A percentile compares a stretch with the other conserved stretches of the same genome.
These are phyloP conservation scores for Komagataella populi DNA, from an alignment of 805 yeast species.

Conservation along the genomic window DNA sequence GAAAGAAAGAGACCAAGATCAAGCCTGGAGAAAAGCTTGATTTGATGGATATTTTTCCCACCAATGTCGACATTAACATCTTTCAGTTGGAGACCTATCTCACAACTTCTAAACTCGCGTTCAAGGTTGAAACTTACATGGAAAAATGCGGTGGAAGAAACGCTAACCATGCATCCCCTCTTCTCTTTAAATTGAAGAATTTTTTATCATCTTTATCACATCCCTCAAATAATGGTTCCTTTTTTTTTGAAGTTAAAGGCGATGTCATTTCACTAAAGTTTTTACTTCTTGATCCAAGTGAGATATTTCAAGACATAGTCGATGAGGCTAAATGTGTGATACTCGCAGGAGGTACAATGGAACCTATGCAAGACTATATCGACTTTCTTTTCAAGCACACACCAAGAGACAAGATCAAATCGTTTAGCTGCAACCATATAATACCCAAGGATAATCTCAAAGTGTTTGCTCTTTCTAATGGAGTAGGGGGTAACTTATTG, in stretches of 20 bases:
- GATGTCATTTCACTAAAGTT: conserved; percentile 36
- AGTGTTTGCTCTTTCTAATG: conserved; percentile 36
- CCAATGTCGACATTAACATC: conserved; percentile 62
- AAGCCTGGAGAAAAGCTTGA: conserved; percentile 42
- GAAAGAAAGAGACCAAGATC: conserved; percentile 13
- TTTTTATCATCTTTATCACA: conserved; percentile 56
- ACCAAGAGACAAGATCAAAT: conserved; percentile 22
- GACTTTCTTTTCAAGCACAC: conserved; percentile 29
- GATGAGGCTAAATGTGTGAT: conserved; percentile 56
- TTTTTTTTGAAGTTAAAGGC: conserved; percentile 39
- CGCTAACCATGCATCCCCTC: conserved; percentile 24
- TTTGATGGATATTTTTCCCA: conserved; percentile 40
- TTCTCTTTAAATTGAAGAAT: conserved; percentile 49
- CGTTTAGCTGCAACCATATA: conserved; percentile 72
- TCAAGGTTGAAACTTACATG: conserved; percentile 66
- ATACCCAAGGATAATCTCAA: conserved; percentile 58
- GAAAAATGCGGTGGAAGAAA: conserved; percentile 12
- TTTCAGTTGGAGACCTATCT: conserved; percentile 55
- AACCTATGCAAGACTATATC: conserved; percentile 3
- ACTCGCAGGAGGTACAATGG: conserved; percentile 80
- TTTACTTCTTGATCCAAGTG: conserved; percentile 69
- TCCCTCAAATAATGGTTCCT: conserved; percentile 69
- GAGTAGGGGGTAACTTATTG: conserved; percentile 18
- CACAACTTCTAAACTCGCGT: conserved; percentile 60
- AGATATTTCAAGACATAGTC: conserved; percentile 50